phyloP scores from a whole-genome alignment of 306 rosid genomes.

The Dalbergia oliveri region DNA sequence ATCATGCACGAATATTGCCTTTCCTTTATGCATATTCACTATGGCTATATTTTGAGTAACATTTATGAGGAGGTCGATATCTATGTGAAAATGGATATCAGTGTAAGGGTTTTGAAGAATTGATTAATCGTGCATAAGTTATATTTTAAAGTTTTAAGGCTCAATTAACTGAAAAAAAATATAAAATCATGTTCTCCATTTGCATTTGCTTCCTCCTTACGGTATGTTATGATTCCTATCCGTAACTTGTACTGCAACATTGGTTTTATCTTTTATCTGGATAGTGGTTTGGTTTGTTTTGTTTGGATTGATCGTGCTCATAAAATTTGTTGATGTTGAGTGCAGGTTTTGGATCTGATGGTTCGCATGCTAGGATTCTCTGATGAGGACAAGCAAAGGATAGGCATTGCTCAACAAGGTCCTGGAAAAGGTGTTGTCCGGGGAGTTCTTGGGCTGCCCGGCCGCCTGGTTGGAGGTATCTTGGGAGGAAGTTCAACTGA shows the following conservation, averaged over 20 bases:
- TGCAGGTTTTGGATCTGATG: slow-evolving; percentile 96
- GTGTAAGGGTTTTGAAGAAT: background rate
- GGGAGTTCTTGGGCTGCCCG: slow-evolving; percentile 92
- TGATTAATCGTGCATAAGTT: background rate
- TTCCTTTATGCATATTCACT: slow-evolving; percentile 2
- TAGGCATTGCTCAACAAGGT: slow-evolving; percentile 88
- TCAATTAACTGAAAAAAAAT: background rate
- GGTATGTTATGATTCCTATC: slow-evolving; percentile 5
- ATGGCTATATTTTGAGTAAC: slow-evolving; percentile 2
- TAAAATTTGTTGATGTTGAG: slow-evolving; percentile 24
- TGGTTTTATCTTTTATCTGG: slow-evolving; percentile 12
- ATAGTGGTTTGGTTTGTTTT: background rate
- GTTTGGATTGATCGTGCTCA: slow-evolving; percentile 38
- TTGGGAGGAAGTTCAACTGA: slow-evolving; percentile 78
- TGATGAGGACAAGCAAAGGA: slow-evolving; percentile 90
- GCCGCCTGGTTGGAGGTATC: slow-evolving; percentile 96
- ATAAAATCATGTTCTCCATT: slow-evolving; percentile 17
- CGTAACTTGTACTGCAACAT: slow-evolving; percentile 29
- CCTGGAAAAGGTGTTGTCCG: slow-evolving; percentile 95
- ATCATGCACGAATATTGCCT: slow-evolving; percentile 1
- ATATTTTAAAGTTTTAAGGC: slow-evolving; percentile 10
- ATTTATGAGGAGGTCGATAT: background rate
- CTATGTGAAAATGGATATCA: slow-evolving; percentile 4
- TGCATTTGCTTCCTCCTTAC: slow-evolving; percentile 19
- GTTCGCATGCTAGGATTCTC: slow-evolving; percentile 97